Evolutionary conservation across 2,329 filamentous ascomycete genomes (phyloP).

Genomic region (Fusarium sp.): DNA sequence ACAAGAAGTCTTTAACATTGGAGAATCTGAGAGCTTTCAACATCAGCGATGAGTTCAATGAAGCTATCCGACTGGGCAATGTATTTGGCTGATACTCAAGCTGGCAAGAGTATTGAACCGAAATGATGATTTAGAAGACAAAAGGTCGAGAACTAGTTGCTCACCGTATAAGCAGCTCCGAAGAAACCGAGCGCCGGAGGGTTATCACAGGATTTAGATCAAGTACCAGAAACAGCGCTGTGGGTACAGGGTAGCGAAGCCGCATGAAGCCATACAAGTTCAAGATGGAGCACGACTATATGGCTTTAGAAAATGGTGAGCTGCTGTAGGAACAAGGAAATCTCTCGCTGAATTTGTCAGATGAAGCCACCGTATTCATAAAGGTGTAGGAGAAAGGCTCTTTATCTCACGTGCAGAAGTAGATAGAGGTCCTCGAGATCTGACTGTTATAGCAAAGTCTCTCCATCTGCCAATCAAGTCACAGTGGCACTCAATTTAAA

Average conservation of each 20-base stretch:
- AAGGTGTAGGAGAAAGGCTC: neutral
- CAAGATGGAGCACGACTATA: conserved; percentile 24
- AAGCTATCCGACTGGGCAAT: neutral
- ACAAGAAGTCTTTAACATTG: rapidly evolving
- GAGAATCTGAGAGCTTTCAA: neutral
- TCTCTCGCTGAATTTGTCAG: conserved; percentile 58
- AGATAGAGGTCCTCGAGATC: conserved; percentile 71
- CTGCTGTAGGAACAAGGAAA: conserved; percentile 54
- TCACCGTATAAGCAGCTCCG: neutral
- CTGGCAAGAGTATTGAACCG: neutral
- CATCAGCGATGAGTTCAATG: too few relatives aligned
- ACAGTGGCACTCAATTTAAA: conserved; percentile 67
- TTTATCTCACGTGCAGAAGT: conserved; percentile 60
- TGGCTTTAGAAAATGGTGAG: conserved; percentile 52
- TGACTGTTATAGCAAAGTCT: conserved; percentile 72
- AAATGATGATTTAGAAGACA: too few relatives aligned
- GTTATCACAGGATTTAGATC: neutral
- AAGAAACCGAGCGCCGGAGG: neutral
- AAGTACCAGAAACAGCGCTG: neutral
- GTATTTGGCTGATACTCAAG: too few relatives aligned
- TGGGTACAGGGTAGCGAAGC: neutral
- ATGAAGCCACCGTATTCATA: neutral
- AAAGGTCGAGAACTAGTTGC: neutral
- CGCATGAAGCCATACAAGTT: neutral
- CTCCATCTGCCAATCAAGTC: conserved; percentile 65